Percentiles rank a stretch among this genome's conserved stretches.
Evolutionary conservation across 2,329 filamentous ascomycete species (phyloP).

Genomic region (Daldinia eschscholtzii): DNA sequence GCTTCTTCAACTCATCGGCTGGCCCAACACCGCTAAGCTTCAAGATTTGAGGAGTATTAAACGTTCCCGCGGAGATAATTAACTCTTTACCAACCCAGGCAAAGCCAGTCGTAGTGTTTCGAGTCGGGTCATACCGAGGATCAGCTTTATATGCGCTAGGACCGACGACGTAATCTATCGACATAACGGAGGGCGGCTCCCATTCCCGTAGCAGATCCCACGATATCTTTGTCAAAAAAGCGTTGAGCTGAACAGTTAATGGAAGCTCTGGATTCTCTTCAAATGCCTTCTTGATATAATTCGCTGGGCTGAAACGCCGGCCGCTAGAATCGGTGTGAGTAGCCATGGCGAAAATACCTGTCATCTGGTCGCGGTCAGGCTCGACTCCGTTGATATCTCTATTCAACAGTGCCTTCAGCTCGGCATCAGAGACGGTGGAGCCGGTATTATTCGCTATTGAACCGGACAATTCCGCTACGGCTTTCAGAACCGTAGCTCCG

Average conservation of each 20-base stretch:
- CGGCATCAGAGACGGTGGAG: conserved; percentile 33
- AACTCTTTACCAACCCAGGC: conserved; percentile 59
- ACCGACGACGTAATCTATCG: conserved; percentile 41
- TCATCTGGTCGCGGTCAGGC: conserved; percentile 39
- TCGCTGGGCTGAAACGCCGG: conserved; percentile 39
- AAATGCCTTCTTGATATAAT: conserved; percentile 43
- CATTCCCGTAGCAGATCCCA: conserved; percentile 42
- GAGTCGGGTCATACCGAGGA: conserved; percentile 41
- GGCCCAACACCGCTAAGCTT: conserved; percentile 61
- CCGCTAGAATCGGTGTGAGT: conserved; percentile 41
- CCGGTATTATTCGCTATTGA: conserved; percentile 33
- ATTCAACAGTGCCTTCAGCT: conserved; percentile 38
- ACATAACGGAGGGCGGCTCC: conserved; percentile 43
- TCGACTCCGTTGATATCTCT: conserved; percentile 44
- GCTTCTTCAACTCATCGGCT: conserved; percentile 53
- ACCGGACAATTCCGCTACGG: conserved; percentile 33
- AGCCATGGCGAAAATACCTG: conserved; percentile 44
- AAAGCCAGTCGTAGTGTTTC: conserved; percentile 50
- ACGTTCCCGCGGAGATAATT: conserved; percentile 63
- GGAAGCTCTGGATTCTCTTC: conserved; percentile 41
- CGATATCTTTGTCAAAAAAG: conserved; percentile 42
- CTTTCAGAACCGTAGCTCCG: conserved; percentile 35
- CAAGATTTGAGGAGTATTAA: conserved; percentile 65
- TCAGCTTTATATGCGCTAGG: conserved; percentile 45
- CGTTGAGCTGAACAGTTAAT: conserved; percentile 37